Base-by-base conservation (phyloP, 768 basidiomycete genomes). In the Exidia glandulosa region DNA sequence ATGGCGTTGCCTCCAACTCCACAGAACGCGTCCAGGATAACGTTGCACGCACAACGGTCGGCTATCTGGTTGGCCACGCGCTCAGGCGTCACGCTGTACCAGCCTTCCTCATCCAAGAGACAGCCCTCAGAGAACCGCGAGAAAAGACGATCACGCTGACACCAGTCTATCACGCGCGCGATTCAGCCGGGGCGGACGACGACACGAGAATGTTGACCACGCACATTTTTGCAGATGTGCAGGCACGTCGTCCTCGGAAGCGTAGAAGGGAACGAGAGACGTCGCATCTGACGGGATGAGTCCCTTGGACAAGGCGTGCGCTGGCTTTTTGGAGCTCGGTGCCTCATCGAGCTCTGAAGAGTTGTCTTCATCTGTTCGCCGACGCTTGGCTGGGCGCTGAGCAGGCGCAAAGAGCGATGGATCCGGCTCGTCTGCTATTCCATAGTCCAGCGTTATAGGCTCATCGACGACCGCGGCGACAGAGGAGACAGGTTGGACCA, bases 1-100 rank as follows among this genome's bases (percentile, higher is more conserved):
- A 99, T 98, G 1, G 95, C 84, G 67, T 99, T 99, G 16, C 95
- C 96, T 30, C 96, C 96, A 0, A 98, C 94, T 1, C 96, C 96
- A 67, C 94, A 97, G 70, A 98, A 99, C 0, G 94, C 91, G 68
- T 98, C 96, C 34, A 95, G 77, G 61, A 96, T 78, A 3, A 86
- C 86, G 62, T 83, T 83, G 63, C 87, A 91, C 7, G 88, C 81
- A 76, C 95, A 96, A 27, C 94, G 78, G 64, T 95, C 88, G 0
- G 96, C 95, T 50, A 97, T 97, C 69, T 92, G 94, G 61, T 82
- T 73, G 7, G 94, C 96, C n/a, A 99, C 84, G 37, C 79, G 79
- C 67, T 98, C 94, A 0, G 96, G 95, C 0, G 96, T 99, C 61
- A 98, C 87, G 62, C 89, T 93, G 73, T 88, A 98, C 95, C 94